A percentile compares a stretch with the other conserved stretches of the same genome.
Conservation (phyloP, 2,329 filamentous ascomycete genomes). For the Lachnellula willkommii region DNA sequence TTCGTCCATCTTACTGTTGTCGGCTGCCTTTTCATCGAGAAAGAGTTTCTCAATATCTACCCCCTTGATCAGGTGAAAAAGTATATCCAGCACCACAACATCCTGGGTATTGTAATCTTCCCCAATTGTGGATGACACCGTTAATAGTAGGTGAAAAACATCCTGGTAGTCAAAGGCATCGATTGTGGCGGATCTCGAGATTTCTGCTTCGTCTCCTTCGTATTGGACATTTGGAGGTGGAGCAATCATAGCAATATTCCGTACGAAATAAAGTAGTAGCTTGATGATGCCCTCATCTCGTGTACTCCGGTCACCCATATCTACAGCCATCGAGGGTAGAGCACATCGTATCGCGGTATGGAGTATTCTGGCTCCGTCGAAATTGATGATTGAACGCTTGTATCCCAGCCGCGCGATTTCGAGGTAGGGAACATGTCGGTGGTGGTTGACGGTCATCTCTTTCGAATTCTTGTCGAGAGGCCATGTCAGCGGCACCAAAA, state of each 20-base stretch:
- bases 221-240: conserved; percentile 66
- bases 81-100: conserved; percentile 79
- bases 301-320: conserved; percentile 66
- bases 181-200: conserved; percentile 81
- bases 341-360: conserved; percentile 76
- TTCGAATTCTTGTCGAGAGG: conserved; percentile 74
- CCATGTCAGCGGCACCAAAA: conserved; percentile 92
- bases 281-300: conserved; percentile 91
- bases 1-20: conserved; percentile 64
- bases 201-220: conserved; percentile 84
- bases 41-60: conserved; percentile 81
- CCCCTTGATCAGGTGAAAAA: conserved; percentile 90
- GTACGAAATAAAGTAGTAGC: conserved; percentile 79
- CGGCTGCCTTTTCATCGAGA: conserved; percentile 69
- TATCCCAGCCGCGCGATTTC: conserved; percentile 84
- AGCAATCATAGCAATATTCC: conserved; percentile 82
- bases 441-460: conserved; percentile 86
- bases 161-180: conserved; percentile 88
- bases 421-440: conserved; percentile 84
- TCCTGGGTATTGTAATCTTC: conserved; percentile 91
- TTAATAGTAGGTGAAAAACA: conserved; percentile 78
- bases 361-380: conserved; percentile 70
- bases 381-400: conserved; percentile 83
- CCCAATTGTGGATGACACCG: conserved; percentile 84
- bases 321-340: conserved; percentile 77